Evolutionary conservation across 2,329 filamentous ascomycete genomes (phyloP), one percentile per base, ranked within the genome.

Genomic region (Cordyceps tenuipes): DNA sequence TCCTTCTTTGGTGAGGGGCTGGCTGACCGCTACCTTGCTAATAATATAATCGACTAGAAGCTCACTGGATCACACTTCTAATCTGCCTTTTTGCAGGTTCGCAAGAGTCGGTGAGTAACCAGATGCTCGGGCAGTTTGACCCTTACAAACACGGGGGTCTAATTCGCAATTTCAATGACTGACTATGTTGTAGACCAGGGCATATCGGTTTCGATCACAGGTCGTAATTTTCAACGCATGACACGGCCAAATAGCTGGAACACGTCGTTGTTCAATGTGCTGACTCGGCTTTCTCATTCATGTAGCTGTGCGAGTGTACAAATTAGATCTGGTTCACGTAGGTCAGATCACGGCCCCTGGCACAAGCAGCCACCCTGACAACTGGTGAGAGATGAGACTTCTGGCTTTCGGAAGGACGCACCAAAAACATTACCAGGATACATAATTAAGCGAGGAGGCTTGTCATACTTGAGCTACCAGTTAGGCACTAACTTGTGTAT

Each of bases 61-160:
- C 44, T 41, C 31, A 49, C 8, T 55, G 52, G 26, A 31, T n/a
- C 13, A 44, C 4, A 13, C 10, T 46, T 15, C 12, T 29, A 13
- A 5, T 8, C 4, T 1, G 3, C 19, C 12, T 36, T 10, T 34
- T 15, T 43, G 29, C 39, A 17, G 36, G 39, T 36, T 17, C n/a
- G 29, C n/a, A 43, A 47, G 53, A 57, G 44, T 57, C 54, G 54
- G 54, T 49, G 54, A 57, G 17, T 13, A 48, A 26, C 29, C 8
- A 19, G 19, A 21, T 23, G 39, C 3, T 29, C 6, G 26, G 5
- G 39, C 17, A 7, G 39, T 48, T 56, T 13, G 19, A n/a, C 29
- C 44, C 26, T 47, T n/a, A 19, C n/a, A 4, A 29, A 3, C 26
- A 26, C 21, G 19, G n/a, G 34, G 54, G 12, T 31, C 1, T 8